Evolutionary conservation across 768 basidiomycete species (phyloP), one percentile per base, ranked within the genome.

Genomic region (Solioccasus polychromus): DNA sequence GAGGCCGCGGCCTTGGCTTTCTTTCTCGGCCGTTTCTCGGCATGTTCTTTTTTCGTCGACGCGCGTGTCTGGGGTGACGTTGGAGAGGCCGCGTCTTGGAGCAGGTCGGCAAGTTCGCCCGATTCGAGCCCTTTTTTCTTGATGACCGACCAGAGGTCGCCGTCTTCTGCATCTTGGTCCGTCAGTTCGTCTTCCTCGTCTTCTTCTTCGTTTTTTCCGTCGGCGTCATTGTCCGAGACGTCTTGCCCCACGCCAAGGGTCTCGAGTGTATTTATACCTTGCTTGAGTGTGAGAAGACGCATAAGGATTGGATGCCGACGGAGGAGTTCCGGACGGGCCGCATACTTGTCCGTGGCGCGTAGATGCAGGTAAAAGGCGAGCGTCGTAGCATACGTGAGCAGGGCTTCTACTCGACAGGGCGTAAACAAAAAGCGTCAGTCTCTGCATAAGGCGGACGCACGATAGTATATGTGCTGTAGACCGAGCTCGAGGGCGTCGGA

Each of bases 311-410:
- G 86, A 60, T 84, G 85, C 14, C 72, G 67, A 59, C 77, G 80
- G 44, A 91, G 75, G 30, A 78, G 75, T 48, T 79, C 75, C 9
- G 79, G 85, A 28, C 73, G 76, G 44, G 74, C 72, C 7, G 77
- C 72, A 60, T 83, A 82, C 66, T 85, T 79, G 49, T 78, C 72
- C 31, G 76, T 77, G 19, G 87, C 73, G 15, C 88, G 81, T n/a
- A 98, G 74, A 63, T 93, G 82, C 31, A 98, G 71, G 69, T 95
- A 97, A 70, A 93, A 97, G 1, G 93, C 88, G 35, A 98, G 82
- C 2, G 83, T 85, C 1, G 92, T 89, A 17, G 89, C 77, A 60
- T 98, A 98, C 8, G 93, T 91, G 29, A 96, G 70, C 2, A 95
- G 73, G 1, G 92, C 79, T 74, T 98, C 94, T 97, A 64, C 23